Evolutionary conservation across 106 monocot genomes (phyloP), one percentile per base, ranked within the genome.

Genomic region (Chionographis japonica): DNA sequence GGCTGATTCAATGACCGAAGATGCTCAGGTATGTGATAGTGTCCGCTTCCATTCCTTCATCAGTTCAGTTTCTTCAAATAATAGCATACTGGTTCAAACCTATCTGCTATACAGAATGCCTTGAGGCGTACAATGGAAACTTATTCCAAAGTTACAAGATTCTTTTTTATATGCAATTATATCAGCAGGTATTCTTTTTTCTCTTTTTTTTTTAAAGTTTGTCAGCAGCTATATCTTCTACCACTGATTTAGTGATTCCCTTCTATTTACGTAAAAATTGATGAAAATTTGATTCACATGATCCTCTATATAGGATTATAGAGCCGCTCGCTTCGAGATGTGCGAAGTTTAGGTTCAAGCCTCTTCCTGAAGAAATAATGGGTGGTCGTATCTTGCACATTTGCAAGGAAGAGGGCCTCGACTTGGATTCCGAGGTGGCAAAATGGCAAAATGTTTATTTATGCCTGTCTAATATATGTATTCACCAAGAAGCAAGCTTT

Each of bases 1-100:
- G 78, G 97, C 97, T 61, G 97, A 98, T 76, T 98, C 97, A 16
- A 98, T 98, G 97, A 98, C 97, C 40, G 92, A 98, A 81, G 92
- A 98, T 83, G 97, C 97, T 76, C 97, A 97, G 82, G 95, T 92
- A 68, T 50, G 56, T 39, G 10, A 35, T 58, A 13, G 19, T 38
- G 13, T 11, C n/a, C 20, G 2, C 16, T 20, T 50, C 18, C 49
- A 10, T 50, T 56, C 9, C 54, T 71, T 18, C 2, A 12, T 54
- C 43, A 20, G 11, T 63, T 9, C 56, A 7, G 13, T 54, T 73
- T 56, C 50, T 9, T 27, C 8, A 5, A 5, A 46, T 72, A 62
- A 19, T 39, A 56, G 37, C 5, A 40, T 27, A 16, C 52, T 35
- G 12, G 27, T 57, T 18, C 64, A 56, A 54, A 40, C 72, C 6